A percentile compares a stretch with the other conserved stretches of the same genome.
Conservation (phyloP, 2,329 filamentous ascomycete species). For the Aspergillus sp. region DNA sequence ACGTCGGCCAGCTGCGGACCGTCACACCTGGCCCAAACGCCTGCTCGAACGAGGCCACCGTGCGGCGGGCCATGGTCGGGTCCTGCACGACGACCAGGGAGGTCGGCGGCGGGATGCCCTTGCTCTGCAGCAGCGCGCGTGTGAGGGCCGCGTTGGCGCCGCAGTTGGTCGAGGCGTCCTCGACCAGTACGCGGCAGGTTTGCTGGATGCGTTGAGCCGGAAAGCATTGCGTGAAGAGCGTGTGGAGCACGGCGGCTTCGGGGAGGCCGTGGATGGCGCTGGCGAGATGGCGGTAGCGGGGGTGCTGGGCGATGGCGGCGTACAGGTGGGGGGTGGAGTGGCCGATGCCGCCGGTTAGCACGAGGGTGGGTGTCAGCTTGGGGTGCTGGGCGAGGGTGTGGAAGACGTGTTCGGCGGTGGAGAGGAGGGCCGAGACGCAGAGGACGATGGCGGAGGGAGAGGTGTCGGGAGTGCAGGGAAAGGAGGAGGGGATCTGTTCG, state of each 20-base stretch:
- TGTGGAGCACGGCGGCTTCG: slow-evolving; percentile 41
- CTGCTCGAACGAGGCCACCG: slow-evolving; percentile 42
- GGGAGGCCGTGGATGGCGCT: slow-evolving; percentile 33
- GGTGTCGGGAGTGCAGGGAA: slow-evolving; percentile 16
- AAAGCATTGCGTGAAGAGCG: slow-evolving; percentile 29
- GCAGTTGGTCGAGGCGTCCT: slow-evolving; percentile 48
- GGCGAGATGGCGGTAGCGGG: slow-evolving; percentile 27
- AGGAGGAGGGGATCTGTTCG: slow-evolving; percentile 19
- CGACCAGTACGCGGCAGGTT: slow-evolving; percentile 36
- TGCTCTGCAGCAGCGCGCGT: slow-evolving; percentile 33
- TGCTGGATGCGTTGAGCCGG: slow-evolving; percentile 22
- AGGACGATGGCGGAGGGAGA: slow-evolving; percentile 36
- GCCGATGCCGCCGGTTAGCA: slow-evolving; percentile 47
- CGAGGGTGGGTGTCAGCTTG: slow-evolving; percentile 32
- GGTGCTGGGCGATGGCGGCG: slow-evolving; percentile 36
- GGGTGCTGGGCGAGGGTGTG: slow-evolving; percentile 27
- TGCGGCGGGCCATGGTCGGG: slow-evolving; percentile 47
- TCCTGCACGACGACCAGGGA: slow-evolving; percentile 44
- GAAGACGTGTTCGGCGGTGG: slow-evolving; percentile 37
- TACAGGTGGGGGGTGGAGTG: slow-evolving; percentile 47
- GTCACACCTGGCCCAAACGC: slow-evolving; percentile 26
- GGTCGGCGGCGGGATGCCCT: slow-evolving; percentile 19
- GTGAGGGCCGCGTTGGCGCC: slow-evolving; percentile 44
- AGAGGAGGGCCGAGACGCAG: slow-evolving; percentile 41
- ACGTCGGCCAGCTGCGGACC: slow-evolving; percentile 18